Evolutionary conservation across 352 stramenopile genomes (phyloP).

Genomic region (Pythium phragmitis): DNA sequence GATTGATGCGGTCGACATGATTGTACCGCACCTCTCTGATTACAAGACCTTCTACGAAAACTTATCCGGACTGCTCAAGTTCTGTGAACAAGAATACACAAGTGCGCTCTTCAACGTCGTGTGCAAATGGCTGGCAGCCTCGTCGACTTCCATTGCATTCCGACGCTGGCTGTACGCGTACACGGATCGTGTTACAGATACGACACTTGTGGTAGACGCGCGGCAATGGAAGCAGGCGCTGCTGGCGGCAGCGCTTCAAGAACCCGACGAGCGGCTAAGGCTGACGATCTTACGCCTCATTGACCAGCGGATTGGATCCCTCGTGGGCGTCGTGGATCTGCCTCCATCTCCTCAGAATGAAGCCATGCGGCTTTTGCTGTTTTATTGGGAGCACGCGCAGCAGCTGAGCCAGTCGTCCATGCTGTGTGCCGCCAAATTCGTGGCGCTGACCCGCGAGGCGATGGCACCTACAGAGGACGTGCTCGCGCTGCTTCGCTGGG

Average conservation of each 20-base stretch:
- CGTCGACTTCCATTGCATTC: slow-evolving; percentile 21
- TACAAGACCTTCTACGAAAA: slow-evolving; percentile 36
- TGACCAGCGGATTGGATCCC: slow-evolving; percentile 9
- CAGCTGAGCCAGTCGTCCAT: slow-evolving; percentile 34
- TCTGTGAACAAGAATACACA: slow-evolving; percentile 27
- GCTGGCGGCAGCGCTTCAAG: slow-evolving; percentile 33
- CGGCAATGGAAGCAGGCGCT: slow-evolving; percentile 40
- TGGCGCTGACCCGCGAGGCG: slow-evolving; percentile 28
- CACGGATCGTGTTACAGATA: slow-evolving; percentile 7
- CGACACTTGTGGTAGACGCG: slow-evolving; percentile 25
- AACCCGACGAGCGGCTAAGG: slow-evolving; percentile 32
- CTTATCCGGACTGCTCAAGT: slow-evolving; percentile 36
- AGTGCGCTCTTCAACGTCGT: slow-evolving; percentile 12
- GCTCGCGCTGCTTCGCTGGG: slow-evolving; percentile 41
- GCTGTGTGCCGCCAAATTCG: slow-evolving; percentile 48
- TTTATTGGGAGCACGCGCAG: slow-evolving; percentile 39
- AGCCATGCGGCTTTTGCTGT: slow-evolving; percentile 38
- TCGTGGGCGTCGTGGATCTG: neutral
- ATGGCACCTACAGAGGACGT: slow-evolving; percentile 20
- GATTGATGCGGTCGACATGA: slow-evolving; percentile 26
- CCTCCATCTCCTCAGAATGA: neutral
- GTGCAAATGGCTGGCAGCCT: slow-evolving; percentile 8
- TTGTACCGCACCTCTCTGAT: slow-evolving; percentile 50
- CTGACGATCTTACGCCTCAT: slow-evolving; percentile 30
- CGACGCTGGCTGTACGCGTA: slow-evolving; percentile 39